Percentiles rank a stretch among this genome's conserved stretches.
These are phyloP conservation scores for Carnegiea gigantea DNA, from an alignment of 179 eudicot genomes.

Conservation along the genomic window DNA sequence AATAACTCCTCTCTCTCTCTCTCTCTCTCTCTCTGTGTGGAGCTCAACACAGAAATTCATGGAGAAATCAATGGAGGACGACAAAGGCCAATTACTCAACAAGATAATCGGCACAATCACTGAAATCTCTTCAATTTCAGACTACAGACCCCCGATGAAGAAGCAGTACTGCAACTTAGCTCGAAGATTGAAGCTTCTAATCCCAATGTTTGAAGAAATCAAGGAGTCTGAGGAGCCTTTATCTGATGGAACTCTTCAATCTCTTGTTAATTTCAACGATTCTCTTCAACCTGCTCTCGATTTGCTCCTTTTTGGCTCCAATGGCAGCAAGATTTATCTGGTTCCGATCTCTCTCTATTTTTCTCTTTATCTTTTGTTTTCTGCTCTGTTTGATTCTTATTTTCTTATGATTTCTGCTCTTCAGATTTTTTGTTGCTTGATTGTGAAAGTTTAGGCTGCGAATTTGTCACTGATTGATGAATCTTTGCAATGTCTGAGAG, in stretches of 20 bases:
- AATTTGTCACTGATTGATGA: background rate
- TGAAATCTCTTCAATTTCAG: constrained; percentile 60
- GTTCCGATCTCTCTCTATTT: constrained; percentile 34
- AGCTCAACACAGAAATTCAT: background rate
- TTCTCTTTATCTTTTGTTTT: background rate
- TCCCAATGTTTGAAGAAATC: constrained; percentile 89
- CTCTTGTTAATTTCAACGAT: constrained; percentile 34
- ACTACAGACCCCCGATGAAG: constrained; percentile 53
- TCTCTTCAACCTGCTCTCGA: constrained; percentile 59
- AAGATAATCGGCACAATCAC: constrained; percentile 50
- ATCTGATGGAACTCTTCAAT: constrained; percentile 33
- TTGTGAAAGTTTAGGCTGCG: background rate
- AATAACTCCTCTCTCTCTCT: constrained; percentile 9
- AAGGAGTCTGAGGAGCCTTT: constrained; percentile 49
- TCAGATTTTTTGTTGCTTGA: background rate
- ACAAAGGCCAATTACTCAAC: constrained; percentile 44
- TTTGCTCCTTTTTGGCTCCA: constrained; percentile 61
- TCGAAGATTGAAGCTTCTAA: constrained; percentile 69
- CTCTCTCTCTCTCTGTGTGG: background rate
- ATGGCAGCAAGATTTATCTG: constrained; percentile 84
- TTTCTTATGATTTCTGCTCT: background rate
- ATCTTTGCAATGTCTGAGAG: background rate
- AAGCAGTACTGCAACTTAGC: constrained; percentile 74
- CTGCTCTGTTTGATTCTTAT: background rate
- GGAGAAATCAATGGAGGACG: constrained; percentile 50